Conservation (phyloP, 73 alveolate genomes). For the Paramecium biaurelia region DNA sequence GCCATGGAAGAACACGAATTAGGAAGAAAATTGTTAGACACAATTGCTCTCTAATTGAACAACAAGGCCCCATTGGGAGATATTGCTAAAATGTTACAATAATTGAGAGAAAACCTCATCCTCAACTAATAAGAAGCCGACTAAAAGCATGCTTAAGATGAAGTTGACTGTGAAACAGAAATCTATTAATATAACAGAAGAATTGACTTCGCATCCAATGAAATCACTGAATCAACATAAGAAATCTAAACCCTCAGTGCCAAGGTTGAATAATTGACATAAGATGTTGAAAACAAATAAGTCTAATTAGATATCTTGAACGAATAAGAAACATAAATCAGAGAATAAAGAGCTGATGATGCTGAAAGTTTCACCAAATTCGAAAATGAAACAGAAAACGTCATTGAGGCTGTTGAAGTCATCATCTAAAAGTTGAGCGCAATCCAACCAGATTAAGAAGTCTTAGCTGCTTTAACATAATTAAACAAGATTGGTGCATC, state of each 20-base stretch:
- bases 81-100: conserved; percentile 61
- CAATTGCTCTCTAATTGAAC: conserved; percentile 65
- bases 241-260: conserved; percentile 56
- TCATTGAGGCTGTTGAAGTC: conserved; percentile 58
- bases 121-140: conserved; percentile 58
- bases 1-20: conserved; percentile 65
- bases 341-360: conserved; percentile 64
- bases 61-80: conserved; percentile 65
- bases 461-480: conserved; percentile 49
- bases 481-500: conserved; percentile 56
- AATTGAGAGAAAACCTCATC: conserved; percentile 57
- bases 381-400: conserved; percentile 52
- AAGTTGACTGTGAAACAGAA: conserved; percentile 55
- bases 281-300: conserved; percentile 47
- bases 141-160: conserved; percentile 48
- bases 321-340: conserved; percentile 55
- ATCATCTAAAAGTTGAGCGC: conserved; percentile 43
- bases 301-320: conserved; percentile 46
- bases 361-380: conserved; percentile 30
- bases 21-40: conserved; percentile 63
- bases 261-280: conserved; percentile 19
- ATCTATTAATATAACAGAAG: conserved; percentile 52
- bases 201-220: conserved; percentile 53
- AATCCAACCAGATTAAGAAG: conserved; percentile 56
- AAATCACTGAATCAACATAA: conserved; percentile 57